Percentiles rank a stretch among this genome's conserved stretches.
Evolutionary conservation across 1,139 yeast genomes (phyloP).

Genomic region (Diutina pseudorugosa): DNA sequence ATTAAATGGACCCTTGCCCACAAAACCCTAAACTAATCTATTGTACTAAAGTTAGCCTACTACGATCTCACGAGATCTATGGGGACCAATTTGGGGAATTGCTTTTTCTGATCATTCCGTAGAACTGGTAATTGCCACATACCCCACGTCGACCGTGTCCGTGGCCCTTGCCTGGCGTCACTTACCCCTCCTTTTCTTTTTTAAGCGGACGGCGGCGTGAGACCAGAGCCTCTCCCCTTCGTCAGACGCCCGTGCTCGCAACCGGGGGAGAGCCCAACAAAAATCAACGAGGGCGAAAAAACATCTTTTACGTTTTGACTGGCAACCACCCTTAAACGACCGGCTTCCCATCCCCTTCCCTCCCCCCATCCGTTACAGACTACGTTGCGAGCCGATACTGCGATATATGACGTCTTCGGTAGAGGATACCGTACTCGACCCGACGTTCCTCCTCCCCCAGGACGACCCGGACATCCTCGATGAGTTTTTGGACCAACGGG

Average conservation of each 20-base stretch:
- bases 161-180: not conserved
- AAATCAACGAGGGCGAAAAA: not conserved
- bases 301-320: not conserved
- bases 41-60: no score
- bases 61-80: no score
- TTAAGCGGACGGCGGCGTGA: no score
- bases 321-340: not conserved
- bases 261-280: not conserved
- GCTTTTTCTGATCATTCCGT: no score
- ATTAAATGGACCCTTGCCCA: not conserved
- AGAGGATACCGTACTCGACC: constrained; percentile 2
- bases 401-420: constrained; percentile 3
- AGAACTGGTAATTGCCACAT: no score
- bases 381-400: not conserved
- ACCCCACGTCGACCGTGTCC: no score
- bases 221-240: not conserved
- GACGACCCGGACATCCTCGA: constrained; percentile 35
- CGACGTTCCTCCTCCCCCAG: constrained; percentile 7
- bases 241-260: not conserved
- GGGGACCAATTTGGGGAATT: no score
- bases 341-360: not conserved
- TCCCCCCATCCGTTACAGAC: not conserved
- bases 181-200: not conserved
- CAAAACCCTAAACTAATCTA: not conserved
- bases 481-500: constrained; percentile 46